These are phyloP conservation scores for Thraustotheca clavata DNA, from an alignment of 352 stramenopile genomes.

Conservation along the genomic window DNA sequence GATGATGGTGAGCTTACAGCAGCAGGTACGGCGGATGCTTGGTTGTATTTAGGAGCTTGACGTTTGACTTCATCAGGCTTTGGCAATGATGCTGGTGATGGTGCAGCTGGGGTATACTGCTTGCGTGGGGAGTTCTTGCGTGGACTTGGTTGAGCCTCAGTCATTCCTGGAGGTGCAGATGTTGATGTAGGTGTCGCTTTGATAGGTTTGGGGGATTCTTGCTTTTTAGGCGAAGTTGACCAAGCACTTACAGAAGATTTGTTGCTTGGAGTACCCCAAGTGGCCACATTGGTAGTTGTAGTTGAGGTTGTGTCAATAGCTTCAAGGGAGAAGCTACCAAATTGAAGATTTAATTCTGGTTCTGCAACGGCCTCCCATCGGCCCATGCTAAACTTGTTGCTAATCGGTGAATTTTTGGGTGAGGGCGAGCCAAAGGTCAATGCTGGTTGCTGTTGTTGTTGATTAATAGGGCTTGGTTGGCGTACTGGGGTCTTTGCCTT, in stretches of 20 bases:
- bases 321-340: constrained; percentile 81
- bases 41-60: neutral
- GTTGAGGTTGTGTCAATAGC: constrained; percentile 36
- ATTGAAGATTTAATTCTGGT: constrained; percentile 74
- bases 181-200: too few species aligned
- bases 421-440: neutral
- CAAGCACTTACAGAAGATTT: constrained; percentile 41
- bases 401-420: neutral
- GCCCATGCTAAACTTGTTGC: constrained; percentile 62
- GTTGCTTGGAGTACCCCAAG: constrained; percentile 36
- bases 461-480: neutral
- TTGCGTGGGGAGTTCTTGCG: constrained; percentile 26
- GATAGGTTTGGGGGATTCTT: constrained; percentile 23
- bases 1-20: constrained; percentile 10
- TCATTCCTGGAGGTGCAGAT: constrained; percentile 57
- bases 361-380: constrained; percentile 66
- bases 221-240: constrained; percentile 57
- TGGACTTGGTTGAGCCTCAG: constrained; percentile 39
- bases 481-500: constrained; percentile 29
- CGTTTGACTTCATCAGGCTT: constrained; percentile 79
- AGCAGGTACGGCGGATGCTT: neutral
- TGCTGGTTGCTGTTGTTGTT: neutral
- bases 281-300: constrained; percentile 22
- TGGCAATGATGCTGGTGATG: constrained; percentile 73
- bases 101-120: constrained; percentile 43